Percentiles rank a stretch among this genome's conserved stretches.
Evolutionary conservation across 75 land plant species (phyloP).

Genomic region (Larix kaempferi): DNA sequence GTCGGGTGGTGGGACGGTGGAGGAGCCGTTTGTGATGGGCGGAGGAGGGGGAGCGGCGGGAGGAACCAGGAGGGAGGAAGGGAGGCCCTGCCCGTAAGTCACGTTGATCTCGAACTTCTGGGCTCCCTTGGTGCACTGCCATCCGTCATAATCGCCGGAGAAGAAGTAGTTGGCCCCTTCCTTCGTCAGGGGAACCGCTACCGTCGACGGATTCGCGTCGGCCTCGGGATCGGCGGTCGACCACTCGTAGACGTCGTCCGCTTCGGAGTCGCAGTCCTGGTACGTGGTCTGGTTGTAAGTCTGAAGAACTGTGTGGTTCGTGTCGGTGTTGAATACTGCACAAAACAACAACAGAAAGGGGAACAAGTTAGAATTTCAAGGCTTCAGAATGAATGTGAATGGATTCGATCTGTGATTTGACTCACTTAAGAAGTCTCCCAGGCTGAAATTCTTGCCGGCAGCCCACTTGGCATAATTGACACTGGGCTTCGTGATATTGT

Average conservation of each 20-base stretch:
- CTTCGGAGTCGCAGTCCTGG: slow-evolving; percentile 22
- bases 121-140: slow-evolving; percentile 18
- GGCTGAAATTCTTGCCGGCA: slow-evolving; percentile 49
- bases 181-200: slow-evolving; percentile 46
- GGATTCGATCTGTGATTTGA: no score
- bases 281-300: slow-evolving; percentile 58
- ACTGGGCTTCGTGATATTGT: slow-evolving; percentile 32
- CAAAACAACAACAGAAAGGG: neutral
- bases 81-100: slow-evolving; percentile 54
- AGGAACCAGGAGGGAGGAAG: neutral
- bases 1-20: no score
- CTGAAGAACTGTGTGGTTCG: slow-evolving; percentile 62
- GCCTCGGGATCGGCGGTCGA: slow-evolving; percentile 24
- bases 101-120: slow-evolving; percentile 50
- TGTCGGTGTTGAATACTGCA: slow-evolving; percentile 77
- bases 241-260: slow-evolving; percentile 41
- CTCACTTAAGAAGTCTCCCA: slow-evolving; percentile 83
- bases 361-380: no score
- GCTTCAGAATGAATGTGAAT: no score
- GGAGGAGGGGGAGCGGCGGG: no score
- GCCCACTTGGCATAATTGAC: slow-evolving; percentile 68
- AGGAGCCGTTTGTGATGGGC: no score
- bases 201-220: slow-evolving; percentile 17
- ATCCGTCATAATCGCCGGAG: slow-evolving; percentile 55
- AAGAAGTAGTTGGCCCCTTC: slow-evolving; percentile 59